Evolutionary conservation across 2,329 filamentous ascomycete species (phyloP).

Genomic region (Phoma sp.): DNA sequence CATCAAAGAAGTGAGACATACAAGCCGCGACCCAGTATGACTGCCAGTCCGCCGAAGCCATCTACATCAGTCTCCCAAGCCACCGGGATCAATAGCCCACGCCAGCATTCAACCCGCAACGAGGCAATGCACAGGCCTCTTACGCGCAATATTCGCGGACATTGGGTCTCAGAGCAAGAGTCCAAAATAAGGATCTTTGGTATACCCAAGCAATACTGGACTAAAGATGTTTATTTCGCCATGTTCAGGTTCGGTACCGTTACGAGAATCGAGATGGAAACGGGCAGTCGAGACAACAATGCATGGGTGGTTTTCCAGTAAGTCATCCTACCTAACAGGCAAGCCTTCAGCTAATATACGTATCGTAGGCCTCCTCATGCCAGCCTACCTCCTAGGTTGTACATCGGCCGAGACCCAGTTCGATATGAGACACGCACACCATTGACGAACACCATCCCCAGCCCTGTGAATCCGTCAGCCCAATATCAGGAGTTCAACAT

Average conservation of each 20-base stretch:
- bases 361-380: conserved; percentile 24
- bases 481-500: conserved; percentile 36
- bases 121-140: not conserved
- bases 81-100: not conserved
- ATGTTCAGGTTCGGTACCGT: conserved; percentile 38
- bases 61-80: not conserved
- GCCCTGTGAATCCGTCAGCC: conserved; percentile 32
- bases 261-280: conserved; percentile 37
- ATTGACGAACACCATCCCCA: conserved; percentile 20
- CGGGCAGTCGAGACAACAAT: conserved; percentile 6
- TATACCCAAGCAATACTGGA: conserved; percentile 28
- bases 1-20: conserved; percentile 27
- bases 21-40: conserved; percentile 2
- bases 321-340: not conserved
- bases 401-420: conserved; percentile 10
- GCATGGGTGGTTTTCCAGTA: conserved; percentile 39
- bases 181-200: conserved; percentile 28
- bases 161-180: conserved; percentile 34
- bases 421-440: conserved; percentile 13
- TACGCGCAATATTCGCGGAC: not conserved
- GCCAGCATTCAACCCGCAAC: conserved; percentile 1
- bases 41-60: not conserved
- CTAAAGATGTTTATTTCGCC: conserved; percentile 29
- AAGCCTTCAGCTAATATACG: not conserved
- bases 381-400: conserved; percentile 16